Base-by-base conservation (phyloP, 2,329 filamentous ascomycete genomes). In the Madurella fahalii region DNA sequence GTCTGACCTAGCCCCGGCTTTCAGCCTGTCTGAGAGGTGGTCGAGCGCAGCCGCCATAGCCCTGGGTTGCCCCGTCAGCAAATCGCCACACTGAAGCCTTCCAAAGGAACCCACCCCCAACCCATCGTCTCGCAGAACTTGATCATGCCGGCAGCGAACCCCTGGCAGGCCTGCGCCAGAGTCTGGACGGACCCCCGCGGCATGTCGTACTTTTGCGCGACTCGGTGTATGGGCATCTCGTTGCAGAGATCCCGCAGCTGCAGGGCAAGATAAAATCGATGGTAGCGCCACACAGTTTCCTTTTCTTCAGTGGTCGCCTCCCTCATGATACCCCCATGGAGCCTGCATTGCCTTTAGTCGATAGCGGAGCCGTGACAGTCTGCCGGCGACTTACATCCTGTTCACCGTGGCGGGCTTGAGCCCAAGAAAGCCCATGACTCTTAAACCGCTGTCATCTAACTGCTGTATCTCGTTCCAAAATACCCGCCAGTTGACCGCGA, bases 241-340 rank as follows among this genome's bases (percentile, higher is more conserved):
- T 89, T 90, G 68, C 87, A 90, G 37, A 92, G 72, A 65, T 91
- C 87, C 34, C 87, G 83, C n/a, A 92, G 78, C 65, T 90, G 88
- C 41, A 91, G 78, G 5, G 88, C 86, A 15, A 87, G 75, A 66
- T 90, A 92, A 61, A 89, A 89, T 13, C 88, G 80, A 18, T 81
- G 80, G 66, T 91, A 88, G 40, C 89, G 79, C 11, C 84, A 77
- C 2, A 82, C 79, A 17, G 73, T 71, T 37, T 83, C 81, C 51
- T 80, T 77, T 63, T 90, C 84, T 45, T 81, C 77, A 2, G 77
- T 66, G 0, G 79, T 87, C 2, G 72, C 76, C 65, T 89, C 84
- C 64, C 81, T 86, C 55, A 90, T 73, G 1, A 71, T 73, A 2
- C 81, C 85, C 31, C 86, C 86, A 66, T 84, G 84, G 12, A 85